Evolutionary conservation across 2,329 filamentous ascomycete species (phyloP), one percentile per base, ranked within the genome.

Genomic region (Pestalotiopsis sp.): DNA sequence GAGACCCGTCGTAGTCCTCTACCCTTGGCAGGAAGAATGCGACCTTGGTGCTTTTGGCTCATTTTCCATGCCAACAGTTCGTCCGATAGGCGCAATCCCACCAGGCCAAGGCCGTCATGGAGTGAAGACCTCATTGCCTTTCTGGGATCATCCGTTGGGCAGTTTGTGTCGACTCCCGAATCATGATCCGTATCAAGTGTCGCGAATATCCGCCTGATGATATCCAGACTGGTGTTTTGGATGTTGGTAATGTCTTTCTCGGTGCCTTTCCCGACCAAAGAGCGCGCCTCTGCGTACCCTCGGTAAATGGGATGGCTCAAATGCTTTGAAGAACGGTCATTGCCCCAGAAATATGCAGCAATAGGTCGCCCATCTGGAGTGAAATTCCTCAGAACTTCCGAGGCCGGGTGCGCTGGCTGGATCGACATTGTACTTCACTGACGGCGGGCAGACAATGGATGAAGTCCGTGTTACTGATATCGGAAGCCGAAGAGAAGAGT

Each of bases 1-100:
- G 65, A 69, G 11, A 49, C 49, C 12, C 41, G 17, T 20, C 4
- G 49, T 17, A 69, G 66, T 9, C 68, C 68, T 39, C 68, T 39
- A 3, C 68, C 66, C 27, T 69, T 69, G 14, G 25, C 41, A 5
- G 66, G 68, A 6, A 68, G 66, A 17, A 56, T 27, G n/a, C 56
- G 20, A 36, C 68, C 68, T 7, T 23, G 56, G 13, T 7, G n/a
- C 14, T 68, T 52, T 31, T 67, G 58, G 12, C 62, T 64, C 12
- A n/a, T 23, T n/a, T 58, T 58, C 56, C 56, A 58, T 20, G 56
- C 56, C 2, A 58, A 5, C 20, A 58, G 56, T n/a, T 27, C 56
- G 12, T 58, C 4, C 56, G 56, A 58, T 1, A 58, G 20, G 4
- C 56, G 56, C 20, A 58, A 27, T 25, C 27, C 56, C 14, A 58